phyloP scores from a whole-genome alignment of 2,329 filamentous ascomycete species.

The Aspergillus japonicus region DNA sequence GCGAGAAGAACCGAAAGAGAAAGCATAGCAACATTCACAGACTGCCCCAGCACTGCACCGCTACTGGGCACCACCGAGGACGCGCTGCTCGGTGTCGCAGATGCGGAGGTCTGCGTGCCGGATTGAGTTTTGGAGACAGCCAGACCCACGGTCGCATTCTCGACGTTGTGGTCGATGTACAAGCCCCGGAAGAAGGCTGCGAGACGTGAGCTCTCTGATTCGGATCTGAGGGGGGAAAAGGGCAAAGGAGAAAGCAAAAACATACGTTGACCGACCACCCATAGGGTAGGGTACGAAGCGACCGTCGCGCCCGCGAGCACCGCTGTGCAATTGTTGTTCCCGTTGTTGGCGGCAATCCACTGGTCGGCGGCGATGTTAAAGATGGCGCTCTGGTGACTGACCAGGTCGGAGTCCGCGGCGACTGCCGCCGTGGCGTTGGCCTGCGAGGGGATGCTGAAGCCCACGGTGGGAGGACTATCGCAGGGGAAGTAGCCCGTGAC shows the following conservation, averaged over 20 bases:
- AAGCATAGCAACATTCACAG: neutral
- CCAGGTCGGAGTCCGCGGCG: neutral
- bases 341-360: no score
- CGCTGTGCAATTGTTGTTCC: no score
- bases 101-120: neutral
- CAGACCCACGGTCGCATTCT: neutral
- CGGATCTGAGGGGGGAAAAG: no score
- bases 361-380: no score
- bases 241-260: no score
- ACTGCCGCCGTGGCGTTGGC: neutral
- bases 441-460: slow-evolving; percentile 4
- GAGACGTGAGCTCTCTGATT: neutral
- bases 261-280: no score
- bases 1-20: neutral
- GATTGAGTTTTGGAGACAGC: neutral
- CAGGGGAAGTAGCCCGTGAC: slow-evolving; percentile 7
- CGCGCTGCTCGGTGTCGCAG: neutral
- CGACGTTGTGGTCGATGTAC: slow-evolving; percentile 6
- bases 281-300: no score
- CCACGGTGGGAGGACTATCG: slow-evolving; percentile 1
- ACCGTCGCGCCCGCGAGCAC: no score
- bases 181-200: slow-evolving; percentile 4
- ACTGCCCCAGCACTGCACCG: neutral
- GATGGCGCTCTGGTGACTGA: no score
- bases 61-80: neutral